Base-by-base conservation (phyloP, 2,329 filamentous ascomycete genomes). In the Acrodontium crateriforme region DNA sequence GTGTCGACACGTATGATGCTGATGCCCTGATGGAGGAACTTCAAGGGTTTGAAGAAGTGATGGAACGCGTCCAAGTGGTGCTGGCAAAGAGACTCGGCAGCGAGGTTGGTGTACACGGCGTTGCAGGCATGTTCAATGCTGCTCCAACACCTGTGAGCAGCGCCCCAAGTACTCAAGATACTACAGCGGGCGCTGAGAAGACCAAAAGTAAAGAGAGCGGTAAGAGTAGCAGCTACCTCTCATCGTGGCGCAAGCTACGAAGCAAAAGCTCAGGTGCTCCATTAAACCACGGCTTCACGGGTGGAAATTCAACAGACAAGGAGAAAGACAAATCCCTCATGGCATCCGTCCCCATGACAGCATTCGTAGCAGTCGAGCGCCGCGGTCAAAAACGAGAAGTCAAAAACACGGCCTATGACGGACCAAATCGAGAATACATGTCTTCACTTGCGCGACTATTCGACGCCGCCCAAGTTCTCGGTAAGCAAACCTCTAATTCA, bases 1-100 rank as follows among this genome's bases (percentile, higher is more conserved):
- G 74, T 37, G 84, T 93, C 1, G 83, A 98, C 45, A 89, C 78
- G 0, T 78, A 74, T 37, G 87, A 98, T 50, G 85, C 87, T 0
- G 87, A 94, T 49, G 82, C 84, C 1, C 74, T 95, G 12, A 64
- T 93, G 10, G 84, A 92, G 44, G 89, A 98, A 53, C 89, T 98
- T 77, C 84, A 95, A 51, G 67, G 74, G 2, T 64, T 98, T 4
- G 89, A 98, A 53, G 65, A 66, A 19, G 69, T 94, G 16, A 65
- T 98, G 16, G 87, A 95, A 47, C 79, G 87, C 50, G 80, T 85
- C 0, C 85, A 94, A 52, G 58, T 65, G 1, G 65, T 69, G 3
- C 61, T 95, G 22, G 61, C 71, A 4, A 87, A 91, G 50, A 92
- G 84, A 47, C 68, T 98, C 3, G 87, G 89, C n/a, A 82, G 67